These are phyloP conservation scores for Marvania coccoides DNA, from an alignment of 139 green algal species.

Conservation along the genomic window DNA sequence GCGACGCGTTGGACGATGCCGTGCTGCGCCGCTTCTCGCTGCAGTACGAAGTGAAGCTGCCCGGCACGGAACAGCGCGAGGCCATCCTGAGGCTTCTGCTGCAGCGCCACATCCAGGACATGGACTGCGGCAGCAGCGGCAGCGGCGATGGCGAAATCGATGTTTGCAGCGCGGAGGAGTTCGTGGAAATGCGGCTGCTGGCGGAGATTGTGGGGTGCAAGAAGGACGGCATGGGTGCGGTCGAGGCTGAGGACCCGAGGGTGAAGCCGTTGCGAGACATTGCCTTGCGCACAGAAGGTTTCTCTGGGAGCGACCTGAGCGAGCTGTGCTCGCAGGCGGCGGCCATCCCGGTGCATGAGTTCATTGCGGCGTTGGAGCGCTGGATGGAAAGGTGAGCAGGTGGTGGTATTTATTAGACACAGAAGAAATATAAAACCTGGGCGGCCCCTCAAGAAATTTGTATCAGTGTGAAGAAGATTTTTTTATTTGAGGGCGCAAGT, in stretches of 20 bases:
- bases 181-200: not conserved
- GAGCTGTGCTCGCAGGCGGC: conserved; percentile 66
- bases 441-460: too few species aligned
- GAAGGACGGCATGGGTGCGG: not conserved
- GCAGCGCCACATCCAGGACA: conserved; percentile 14
- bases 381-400: not conserved
- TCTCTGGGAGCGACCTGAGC: conserved; percentile 71
- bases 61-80: conserved; percentile 38
- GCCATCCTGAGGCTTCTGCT: conserved; percentile 57
- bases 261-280: conserved; percentile 29
- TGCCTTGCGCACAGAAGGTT: conserved; percentile 52
- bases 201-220: not conserved
- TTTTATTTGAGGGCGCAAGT: too few species aligned
- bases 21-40: conserved; percentile 62
- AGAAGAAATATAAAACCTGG: too few species aligned
- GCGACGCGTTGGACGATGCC: conserved; percentile 58
- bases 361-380: not conserved
- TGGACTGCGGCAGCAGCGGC: not conserved
- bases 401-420: not conserved
- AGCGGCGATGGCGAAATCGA: not conserved
- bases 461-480: too few species aligned
- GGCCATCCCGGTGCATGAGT: conserved; percentile 42
- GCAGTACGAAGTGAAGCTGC: conserved; percentile 71
- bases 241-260: not conserved
- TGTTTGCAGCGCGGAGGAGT: not conserved